These are phyloP conservation scores for Ramichloridium luteum DNA, from an alignment of 2,329 filamentous ascomycete genomes.

Conservation along the genomic window DNA sequence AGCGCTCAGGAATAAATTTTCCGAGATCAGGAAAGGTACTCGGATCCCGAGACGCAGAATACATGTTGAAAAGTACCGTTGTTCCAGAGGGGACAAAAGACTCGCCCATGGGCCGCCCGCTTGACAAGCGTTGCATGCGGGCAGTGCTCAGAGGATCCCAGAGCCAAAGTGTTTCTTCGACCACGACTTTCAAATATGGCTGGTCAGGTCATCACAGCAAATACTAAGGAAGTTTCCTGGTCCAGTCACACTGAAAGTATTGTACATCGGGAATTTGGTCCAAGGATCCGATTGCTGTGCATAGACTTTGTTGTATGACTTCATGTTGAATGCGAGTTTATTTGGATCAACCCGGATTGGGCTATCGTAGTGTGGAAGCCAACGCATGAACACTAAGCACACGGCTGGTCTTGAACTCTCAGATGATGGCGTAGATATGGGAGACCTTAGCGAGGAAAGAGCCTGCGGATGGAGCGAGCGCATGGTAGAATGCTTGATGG, in stretches of 20 bases:
- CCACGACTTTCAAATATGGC: not conserved
- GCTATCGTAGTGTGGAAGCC: not conserved
- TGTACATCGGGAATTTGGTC: not conserved
- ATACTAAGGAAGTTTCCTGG: not conserved
- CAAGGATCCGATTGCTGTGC: not conserved
- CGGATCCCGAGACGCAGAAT: not conserved
- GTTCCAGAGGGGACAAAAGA: not conserved
- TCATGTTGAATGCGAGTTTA: not conserved
- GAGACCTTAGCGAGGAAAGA: not conserved
- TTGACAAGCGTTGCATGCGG: not conserved
- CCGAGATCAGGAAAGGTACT: not conserved
- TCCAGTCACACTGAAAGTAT: not conserved
- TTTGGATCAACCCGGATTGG: not conserved
- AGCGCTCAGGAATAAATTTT: conserved; percentile 1
- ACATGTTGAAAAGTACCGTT: not conserved
- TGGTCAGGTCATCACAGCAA: not conserved
- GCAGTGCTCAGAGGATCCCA: not conserved
- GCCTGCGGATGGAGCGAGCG: not conserved
- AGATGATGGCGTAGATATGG: not conserved
- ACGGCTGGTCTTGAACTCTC: not conserved
- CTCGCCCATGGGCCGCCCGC: not conserved
- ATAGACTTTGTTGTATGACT: not conserved
- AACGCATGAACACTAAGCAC: not conserved
- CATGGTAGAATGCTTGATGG: not conserved
- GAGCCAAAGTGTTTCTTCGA: not conserved